Base-by-base conservation (phyloP, 208 protist genomes). In the Trypanosoma boissoni region DNA sequence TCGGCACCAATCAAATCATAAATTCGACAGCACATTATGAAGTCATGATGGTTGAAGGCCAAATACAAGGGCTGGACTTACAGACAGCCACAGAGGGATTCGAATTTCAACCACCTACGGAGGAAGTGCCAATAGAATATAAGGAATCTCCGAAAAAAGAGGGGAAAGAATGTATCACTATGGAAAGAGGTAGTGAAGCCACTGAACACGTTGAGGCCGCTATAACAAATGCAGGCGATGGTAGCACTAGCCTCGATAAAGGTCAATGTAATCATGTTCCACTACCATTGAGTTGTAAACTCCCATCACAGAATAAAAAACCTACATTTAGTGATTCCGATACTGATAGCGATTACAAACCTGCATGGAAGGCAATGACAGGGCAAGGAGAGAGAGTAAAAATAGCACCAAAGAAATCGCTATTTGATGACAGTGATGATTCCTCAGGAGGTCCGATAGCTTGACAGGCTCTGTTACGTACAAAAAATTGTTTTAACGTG, bases 341-440 rank as follows among this genome's bases (percentile, higher is more conserved):
- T 24, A 48, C 39, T 10, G 39, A 59, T 14, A 36, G 18, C 27
- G 54, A 59, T 36, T n/a, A 18, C 8, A 14, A n/a, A 18, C 28
- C 41, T 2, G 0, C 3, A 21, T 5, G 1, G 0, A 39, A 2
- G 2, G 9, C 7, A 27, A 42, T 31, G 10, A 2, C 18, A 1
- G 18, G 29, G 2, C 34, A 14, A 44, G 20, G 8, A 5, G 23
- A 14, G 1, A 14, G n/a, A 23, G 39, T 0, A 8, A 51, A n/a
- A 26, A 43, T 0, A 39, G 42, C 55, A 23, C 37, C 21, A n/a
- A 60, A 41, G 28, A 60, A 37, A 3, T 51, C 42, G 24, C 50
- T 60, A 12, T 60, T 60, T 51, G 43, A 51, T 23, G 55, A 60
- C 8, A 60, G 55, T 39, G 55, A 60, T 50, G 55, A 60, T 50